Evolutionary conservation across 2,329 filamentous ascomycete species (phyloP), one percentile per base, ranked within the genome.

Genomic region (Cytospora schulzeri): DNA sequence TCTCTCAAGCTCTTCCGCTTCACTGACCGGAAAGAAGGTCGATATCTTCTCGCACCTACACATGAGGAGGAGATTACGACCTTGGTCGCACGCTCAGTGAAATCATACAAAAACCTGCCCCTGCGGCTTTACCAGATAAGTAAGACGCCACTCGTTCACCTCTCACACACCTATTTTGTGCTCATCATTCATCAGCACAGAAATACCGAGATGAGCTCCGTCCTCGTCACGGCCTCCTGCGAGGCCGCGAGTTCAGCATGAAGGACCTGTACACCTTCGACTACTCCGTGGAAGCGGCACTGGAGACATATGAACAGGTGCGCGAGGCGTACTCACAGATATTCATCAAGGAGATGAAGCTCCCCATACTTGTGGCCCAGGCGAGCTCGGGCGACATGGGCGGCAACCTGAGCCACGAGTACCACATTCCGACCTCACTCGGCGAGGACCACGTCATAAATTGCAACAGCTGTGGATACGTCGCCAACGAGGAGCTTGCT

Each of bases 261-360:
- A 99, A 99, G 76, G 95, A 99, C 75, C 84, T 99, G 1, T 99
- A 99, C 75, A 97, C 93, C 0, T 99, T 99, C 73, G 95, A 99
- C 73, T 79, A 83, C 41, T 89, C 83, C 4, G 74, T 81, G 0
- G 78, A 85, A 29, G 79, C 85, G n/a, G 94, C 94, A 1, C 79
- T 93, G n/a, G 78, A 85, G 57, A 97, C 94, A 0, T 99, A 99
- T 70, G 77, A 86, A 8, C 79, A 88, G 51, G 92, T 97, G 3
- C 86, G 90, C 57, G 75, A 76, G 45, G 90, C 90, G 1, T 99
- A 99, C 74, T 82, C 81, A 15, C 83, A 83, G 22, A 85, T 99
- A 58, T 96, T 99, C 71, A 53, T 62, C 41, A 79, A 91, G 53
- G 91, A 96, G 65, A 80, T 99, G 38, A 92, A 89, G 69, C 76